phyloP scores from a whole-genome alignment of 352 stramenopile genomes.

The Phytopythium aichiense region DNA sequence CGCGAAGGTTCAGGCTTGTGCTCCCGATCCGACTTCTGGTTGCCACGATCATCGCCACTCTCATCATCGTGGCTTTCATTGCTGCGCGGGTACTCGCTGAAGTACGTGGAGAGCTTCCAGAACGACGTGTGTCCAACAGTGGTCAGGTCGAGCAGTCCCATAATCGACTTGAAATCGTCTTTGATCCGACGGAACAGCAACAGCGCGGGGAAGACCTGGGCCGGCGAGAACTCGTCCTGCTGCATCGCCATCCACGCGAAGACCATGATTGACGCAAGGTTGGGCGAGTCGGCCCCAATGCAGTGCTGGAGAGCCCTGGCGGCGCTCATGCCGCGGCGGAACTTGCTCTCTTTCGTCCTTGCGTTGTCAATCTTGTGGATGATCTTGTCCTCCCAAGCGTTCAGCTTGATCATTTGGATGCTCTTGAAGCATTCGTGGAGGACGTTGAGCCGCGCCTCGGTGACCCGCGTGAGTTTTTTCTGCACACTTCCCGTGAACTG shows the following conservation, averaged over 20 bases:
- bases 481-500: conserved; percentile 16
- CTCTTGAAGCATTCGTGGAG: conserved; percentile 47
- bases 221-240: conserved; percentile 23
- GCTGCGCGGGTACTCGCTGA: conserved; percentile 8
- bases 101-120: conserved; percentile 21
- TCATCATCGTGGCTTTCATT: background rate
- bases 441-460: conserved; percentile 25
- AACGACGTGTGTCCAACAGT: conserved; percentile 18
- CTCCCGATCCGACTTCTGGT: background rate
- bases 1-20: background rate
- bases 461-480: conserved; percentile 18
- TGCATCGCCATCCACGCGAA: conserved; percentile 34
- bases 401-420: conserved; percentile 59
- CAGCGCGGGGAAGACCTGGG: conserved; percentile 28
- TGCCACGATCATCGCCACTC: background rate
- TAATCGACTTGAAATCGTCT: conserved; percentile 23
- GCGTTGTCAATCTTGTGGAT: conserved; percentile 33
- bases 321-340: conserved; percentile 16
- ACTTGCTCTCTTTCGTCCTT: conserved; percentile 30
- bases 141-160: conserved; percentile 20
- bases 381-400: conserved; percentile 53
- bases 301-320: conserved; percentile 27
- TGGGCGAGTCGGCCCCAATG: conserved; percentile 23
- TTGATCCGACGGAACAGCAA: conserved; percentile 31
- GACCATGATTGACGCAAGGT: conserved; percentile 33